phyloP scores from a whole-genome alignment of 164 flowering plant species.

The Paratinospora sagittata region DNA sequence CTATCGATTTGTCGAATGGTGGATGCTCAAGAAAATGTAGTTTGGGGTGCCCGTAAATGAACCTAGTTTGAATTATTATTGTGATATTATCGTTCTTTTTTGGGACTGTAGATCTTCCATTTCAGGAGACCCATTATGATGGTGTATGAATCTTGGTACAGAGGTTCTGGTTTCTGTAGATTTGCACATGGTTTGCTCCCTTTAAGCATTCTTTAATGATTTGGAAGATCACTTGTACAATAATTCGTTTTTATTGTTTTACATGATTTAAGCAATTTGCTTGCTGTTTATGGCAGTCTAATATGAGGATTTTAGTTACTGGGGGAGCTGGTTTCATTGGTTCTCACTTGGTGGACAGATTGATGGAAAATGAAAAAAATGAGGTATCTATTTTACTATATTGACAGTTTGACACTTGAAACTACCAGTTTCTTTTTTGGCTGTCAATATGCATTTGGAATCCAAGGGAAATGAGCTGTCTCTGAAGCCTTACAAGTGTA shows the following conservation, averaged over 20 bases:
- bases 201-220: background rate
- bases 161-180: background rate
- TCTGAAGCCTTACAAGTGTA: background rate
- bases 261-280: slow-evolving; percentile 6
- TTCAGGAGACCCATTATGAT: background rate
- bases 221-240: background rate
- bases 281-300: slow-evolving; percentile 35
- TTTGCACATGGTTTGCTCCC: background rate
- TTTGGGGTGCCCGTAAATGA: background rate
- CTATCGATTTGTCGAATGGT: background rate
- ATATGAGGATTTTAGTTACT: slow-evolving; percentile 76
- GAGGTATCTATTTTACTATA: slow-evolving; percentile 33
- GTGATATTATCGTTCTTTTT: background rate
- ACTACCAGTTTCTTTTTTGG: background rate
- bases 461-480: background rate
- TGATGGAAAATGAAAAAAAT: slow-evolving; percentile 76
- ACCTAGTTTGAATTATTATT: background rate
- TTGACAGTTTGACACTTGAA: background rate
- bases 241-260: slow-evolving; percentile 4
- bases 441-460: background rate
- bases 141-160: background rate
- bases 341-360: slow-evolving; percentile 77
- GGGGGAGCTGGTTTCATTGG: slow-evolving; percentile 99
- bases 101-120: background rate
- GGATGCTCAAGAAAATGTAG: background rate